Conservation (phyloP, 2,329 filamentous ascomycete species). For the Microthyrium microscopicum region DNA sequence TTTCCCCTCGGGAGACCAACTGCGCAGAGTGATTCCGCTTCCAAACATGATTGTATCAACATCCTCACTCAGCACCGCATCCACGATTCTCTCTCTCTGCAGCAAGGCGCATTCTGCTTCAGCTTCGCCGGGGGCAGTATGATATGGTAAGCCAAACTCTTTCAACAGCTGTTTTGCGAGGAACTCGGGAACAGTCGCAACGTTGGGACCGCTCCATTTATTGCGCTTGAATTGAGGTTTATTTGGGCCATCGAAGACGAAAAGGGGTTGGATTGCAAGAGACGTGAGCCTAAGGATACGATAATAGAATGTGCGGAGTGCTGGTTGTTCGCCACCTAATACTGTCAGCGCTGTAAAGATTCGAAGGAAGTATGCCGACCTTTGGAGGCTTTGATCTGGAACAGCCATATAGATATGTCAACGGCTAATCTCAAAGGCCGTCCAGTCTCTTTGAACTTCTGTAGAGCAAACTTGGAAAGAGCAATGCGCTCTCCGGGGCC, state of each 20-base stretch:
- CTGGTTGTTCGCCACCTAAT: slow-evolving; percentile 69
- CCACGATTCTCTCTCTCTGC: slow-evolving; percentile 66
- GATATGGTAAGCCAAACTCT: slow-evolving; percentile 67
- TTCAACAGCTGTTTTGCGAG: slow-evolving; percentile 71
- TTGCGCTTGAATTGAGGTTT: slow-evolving; percentile 82
- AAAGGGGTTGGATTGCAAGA: slow-evolving; percentile 68
- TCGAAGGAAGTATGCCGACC: slow-evolving; percentile 24
- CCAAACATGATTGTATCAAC: slow-evolving; percentile 98
- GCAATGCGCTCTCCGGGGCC: slow-evolving; percentile 65
- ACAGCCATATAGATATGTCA: slow-evolving; percentile 94
- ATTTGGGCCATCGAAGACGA: slow-evolving; percentile 77
- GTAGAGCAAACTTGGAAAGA: slow-evolving; percentile 64
- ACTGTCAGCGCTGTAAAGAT: not conserved
- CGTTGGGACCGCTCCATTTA: slow-evolving; percentile 47
- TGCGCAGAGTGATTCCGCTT: slow-evolving; percentile 59
- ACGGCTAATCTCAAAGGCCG: slow-evolving; percentile 75
- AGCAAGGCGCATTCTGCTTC: slow-evolving; percentile 89
- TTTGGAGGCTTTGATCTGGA: slow-evolving; percentile 72
- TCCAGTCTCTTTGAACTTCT: slow-evolving; percentile 53
- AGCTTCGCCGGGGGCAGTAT: slow-evolving; percentile 84
- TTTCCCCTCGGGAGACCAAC: slow-evolving; percentile 55
- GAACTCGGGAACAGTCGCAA: slow-evolving; percentile 51
- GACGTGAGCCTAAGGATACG: slow-evolving; percentile 62
- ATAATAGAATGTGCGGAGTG: slow-evolving; percentile 83
- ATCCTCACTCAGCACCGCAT: slow-evolving; percentile 90